Conservation (phyloP, 768 basidiomycete genomes). For the Amanita brunnescens region DNA sequence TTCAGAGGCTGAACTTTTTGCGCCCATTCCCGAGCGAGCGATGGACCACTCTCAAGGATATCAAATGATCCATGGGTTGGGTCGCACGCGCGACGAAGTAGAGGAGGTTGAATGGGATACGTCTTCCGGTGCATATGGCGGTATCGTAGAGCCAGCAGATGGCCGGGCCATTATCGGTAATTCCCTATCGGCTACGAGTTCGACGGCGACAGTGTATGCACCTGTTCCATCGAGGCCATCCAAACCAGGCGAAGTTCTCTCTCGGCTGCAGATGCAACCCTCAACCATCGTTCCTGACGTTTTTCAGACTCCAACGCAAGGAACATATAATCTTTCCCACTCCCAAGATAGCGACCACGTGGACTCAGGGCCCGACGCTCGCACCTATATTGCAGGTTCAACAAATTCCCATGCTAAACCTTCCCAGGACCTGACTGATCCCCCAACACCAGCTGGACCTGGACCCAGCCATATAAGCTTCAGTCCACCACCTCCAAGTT, state of each 20-base stretch:
- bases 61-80: not conserved
- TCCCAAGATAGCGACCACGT: not conserved
- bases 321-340: not conserved
- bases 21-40: constrained; percentile 3
- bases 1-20: constrained; percentile 3
- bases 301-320: constrained; percentile 2
- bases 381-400: not conserved
- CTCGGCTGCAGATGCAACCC: not conserved
- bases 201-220: constrained; percentile 1
- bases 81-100: not conserved
- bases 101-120: constrained; percentile 6
- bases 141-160: not conserved
- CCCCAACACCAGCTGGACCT: not conserved
- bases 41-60: constrained; percentile 1
- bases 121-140: not conserved
- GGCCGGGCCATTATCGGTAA: not conserved
- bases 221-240: not conserved
- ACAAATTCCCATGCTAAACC: not conserved
- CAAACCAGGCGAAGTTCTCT: not conserved
- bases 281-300: not conserved
- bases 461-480: not conserved
- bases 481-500: not conserved
- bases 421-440: not conserved
- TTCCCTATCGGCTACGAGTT: not conserved
- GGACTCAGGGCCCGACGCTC: not conserved